Base-by-base conservation (phyloP, 306 rosid species). In the Vigna mungo region DNA sequence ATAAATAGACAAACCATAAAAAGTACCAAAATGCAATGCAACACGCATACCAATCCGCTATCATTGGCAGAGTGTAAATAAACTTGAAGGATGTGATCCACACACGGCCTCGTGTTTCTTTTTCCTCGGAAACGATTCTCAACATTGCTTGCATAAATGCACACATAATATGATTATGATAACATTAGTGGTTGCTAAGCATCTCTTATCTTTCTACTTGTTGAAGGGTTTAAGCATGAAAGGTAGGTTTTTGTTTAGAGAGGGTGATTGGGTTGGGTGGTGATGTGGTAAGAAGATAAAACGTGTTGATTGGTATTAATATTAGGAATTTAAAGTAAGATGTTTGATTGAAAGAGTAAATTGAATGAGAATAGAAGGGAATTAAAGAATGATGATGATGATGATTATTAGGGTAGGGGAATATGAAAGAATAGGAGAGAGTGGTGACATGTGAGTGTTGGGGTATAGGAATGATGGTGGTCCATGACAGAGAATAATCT, bases 401-500 rank as follows among this genome's bases (percentile, higher is more conserved):
- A 23, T 23, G 25, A 23, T 23, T 23, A 23, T 74, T 59, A 70
- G 75, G 81, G 16, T 68, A 58, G 75, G 75, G 77, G 86, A 69
- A 78, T 84, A 79, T 68, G 68, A 60, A 71, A 75, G 81, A 86
- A 67, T 80, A 75, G 68, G 86, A 86, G 84, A 79, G 59, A 71
- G 60, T 78, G 76, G 84, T 88, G 90, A 88, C 93, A 87, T 85
- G 89, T 90, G 88, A 90, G 81, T 56, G 64, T 83, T 63, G 74
- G 47, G 32, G 70, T 46, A 84, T 80, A 44, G 72, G 84, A 87
- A 88, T 84, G 77, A 84, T 78, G 76, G 85, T 87, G 93, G 88
- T 85, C 88, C 89, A 80, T 86, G 92, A 68, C 91, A 91, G 86
- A 46, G 89, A 89, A 89, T 87, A 83, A 85, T 86, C 78, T 76